Percentiles rank a stretch among this genome's conserved stretches.
These are phyloP conservation scores for Capsicum pubescens DNA, from an alignment of 257 asterid genomes.

Conservation along the genomic window DNA sequence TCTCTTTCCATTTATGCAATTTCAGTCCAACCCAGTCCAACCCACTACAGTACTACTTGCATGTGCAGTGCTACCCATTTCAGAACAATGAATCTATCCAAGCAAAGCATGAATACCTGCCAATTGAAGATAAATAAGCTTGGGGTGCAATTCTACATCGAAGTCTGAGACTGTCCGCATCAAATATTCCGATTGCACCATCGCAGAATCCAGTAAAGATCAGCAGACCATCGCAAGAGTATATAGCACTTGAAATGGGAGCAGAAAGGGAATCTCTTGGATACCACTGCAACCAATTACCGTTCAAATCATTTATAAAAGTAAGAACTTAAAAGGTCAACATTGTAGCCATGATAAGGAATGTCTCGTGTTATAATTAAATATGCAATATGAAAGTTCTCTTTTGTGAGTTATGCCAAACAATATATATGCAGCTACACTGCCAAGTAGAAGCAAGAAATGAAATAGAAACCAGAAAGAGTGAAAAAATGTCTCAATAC, in stretches of 20 bases:
- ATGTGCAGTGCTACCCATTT: not conserved
- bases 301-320: slow-evolving; percentile 16
- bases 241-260: slow-evolving; percentile 77
- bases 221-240: slow-evolving; percentile 77
- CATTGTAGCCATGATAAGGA: not conserved
- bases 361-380: not conserved
- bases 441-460: not conserved
- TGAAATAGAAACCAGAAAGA: not conserved
- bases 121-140: slow-evolving; percentile 69
- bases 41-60: not conserved
- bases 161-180: slow-evolving; percentile 69
- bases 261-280: slow-evolving; percentile 85
- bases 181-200: slow-evolving; percentile 91
- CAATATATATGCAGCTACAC: slow-evolving; percentile 8
- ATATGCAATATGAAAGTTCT: slow-evolving; percentile 17
- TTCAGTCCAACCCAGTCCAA: not conserved
- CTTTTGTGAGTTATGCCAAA: not conserved
- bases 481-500: not conserved
- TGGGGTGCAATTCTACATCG: slow-evolving; percentile 79
- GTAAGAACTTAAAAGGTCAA: not conserved
- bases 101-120: slow-evolving; percentile 54
- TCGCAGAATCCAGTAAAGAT: slow-evolving; percentile 79
- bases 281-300: slow-evolving; percentile 66
- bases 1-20: not conserved
- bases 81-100: slow-evolving; percentile 8